Base-by-base conservation (phyloP, 306 rosid genomes). In the Myrica gale region DNA sequence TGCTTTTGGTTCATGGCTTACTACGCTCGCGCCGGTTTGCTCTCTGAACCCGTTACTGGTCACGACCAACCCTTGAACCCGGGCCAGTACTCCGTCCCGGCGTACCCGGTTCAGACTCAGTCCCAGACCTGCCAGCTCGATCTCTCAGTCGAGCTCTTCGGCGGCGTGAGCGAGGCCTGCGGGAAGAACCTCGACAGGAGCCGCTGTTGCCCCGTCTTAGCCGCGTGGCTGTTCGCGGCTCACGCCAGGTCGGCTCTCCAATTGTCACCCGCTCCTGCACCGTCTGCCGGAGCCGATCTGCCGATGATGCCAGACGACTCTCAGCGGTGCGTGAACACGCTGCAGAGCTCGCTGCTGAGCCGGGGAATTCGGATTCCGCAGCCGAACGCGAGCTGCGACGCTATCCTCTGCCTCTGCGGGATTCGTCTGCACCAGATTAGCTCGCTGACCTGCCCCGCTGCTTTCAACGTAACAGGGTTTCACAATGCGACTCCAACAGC, bases 251-350 rank as follows among this genome's bases (percentile, higher is more conserved):
- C 99, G 0, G 99, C 99, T 0, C 91, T 95, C 0, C 75, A 92
- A 17, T 19, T 92, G 2, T 47, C 95, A 1, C n/a, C 70, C 21
- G 50, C 70, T 66, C 85, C 83, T 10, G 41, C 78, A 0, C 90
- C 93, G 0, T 5, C 86, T 0, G 37, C 77, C 1, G 75, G 43
- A 6, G 73, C 76, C 0, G 97, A 95, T 50, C 86, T 84, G 0
- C 99, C 99, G 4, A 95, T 95, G 93, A 92, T 83, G 92, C 99
- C 99, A 6, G 97, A 95, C 73, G 99, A 95, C 86, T 90, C 99
- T 5, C 99, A 95, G 80, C 92, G 89, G 73, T 95, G 99, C 26
- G 99, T 90, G 3, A 90, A 92, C 89, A 85, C 99, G 43, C 88
- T 95, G 11, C 99, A 95, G 23, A 86, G 82, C 66, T 95, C 97